Percentiles rank a stretch among this genome's conserved stretches.
Evolutionary conservation across 805 yeast species (phyloP).

Genomic region (Lipomyces starkeyi): DNA sequence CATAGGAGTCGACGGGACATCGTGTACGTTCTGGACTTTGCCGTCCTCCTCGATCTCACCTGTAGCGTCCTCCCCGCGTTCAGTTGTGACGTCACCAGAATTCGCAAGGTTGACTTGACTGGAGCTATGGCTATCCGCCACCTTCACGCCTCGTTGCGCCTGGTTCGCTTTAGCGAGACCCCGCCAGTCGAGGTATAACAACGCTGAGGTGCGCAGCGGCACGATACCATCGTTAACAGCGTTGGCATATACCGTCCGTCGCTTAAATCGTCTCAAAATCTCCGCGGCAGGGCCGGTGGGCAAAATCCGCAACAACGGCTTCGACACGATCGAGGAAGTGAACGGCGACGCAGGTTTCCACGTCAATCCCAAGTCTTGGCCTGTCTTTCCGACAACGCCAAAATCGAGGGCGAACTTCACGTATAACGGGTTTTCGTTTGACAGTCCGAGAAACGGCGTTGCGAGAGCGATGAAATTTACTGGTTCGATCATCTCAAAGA

Average conservation of each 20-base stretch:
- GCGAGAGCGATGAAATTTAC: slow-evolving; percentile 83
- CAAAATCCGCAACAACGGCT: slow-evolving; percentile 74
- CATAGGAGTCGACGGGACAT: neutral
- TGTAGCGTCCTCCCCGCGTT: slow-evolving; percentile 10
- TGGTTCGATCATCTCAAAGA: slow-evolving; percentile 71
- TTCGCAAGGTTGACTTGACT: slow-evolving; percentile 46
- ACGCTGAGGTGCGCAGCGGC: slow-evolving; percentile 84
- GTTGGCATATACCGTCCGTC: slow-evolving; percentile 88
- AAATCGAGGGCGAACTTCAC: slow-evolving; percentile 82
- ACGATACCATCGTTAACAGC: slow-evolving; percentile 93
- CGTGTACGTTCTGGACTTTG: slow-evolving; percentile 2
- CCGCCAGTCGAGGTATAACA: slow-evolving; percentile 83
- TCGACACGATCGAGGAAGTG: slow-evolving; percentile 37
- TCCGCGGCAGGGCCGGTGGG: slow-evolving; percentile 77
- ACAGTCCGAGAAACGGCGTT: slow-evolving; percentile 85
- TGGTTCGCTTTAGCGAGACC: slow-evolving; percentile 62
- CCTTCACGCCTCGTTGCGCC: slow-evolving; percentile 41
- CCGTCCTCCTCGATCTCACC: slow-evolving; percentile 16
- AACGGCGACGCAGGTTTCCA: slow-evolving; percentile 45
- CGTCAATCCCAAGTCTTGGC: slow-evolving; percentile 82
- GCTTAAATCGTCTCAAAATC: slow-evolving; percentile 64
- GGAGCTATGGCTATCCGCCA: slow-evolving; percentile 8
- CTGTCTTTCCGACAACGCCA: slow-evolving; percentile 92
- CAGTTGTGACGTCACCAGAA: slow-evolving; percentile 12
- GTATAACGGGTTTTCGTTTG: slow-evolving; percentile 84